Conservation (phyloP, 2,329 filamentous ascomycete species). For the Tolypocladium tundrense region DNA sequence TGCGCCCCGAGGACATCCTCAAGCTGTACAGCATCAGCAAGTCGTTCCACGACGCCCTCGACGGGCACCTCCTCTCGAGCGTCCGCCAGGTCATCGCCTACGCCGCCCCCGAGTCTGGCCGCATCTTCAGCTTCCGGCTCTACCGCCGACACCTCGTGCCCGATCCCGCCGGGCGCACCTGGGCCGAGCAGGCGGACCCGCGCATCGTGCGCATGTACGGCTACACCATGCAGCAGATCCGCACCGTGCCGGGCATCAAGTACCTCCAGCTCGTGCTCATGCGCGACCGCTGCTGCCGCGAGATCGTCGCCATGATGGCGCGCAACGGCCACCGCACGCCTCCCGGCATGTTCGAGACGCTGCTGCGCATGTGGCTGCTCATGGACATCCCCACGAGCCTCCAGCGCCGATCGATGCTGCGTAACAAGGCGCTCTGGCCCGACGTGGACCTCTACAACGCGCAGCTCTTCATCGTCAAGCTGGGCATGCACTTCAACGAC, state of each 20-base stretch:
- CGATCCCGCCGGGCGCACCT: slow-evolving; percentile 45
- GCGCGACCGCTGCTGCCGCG: slow-evolving; percentile 43
- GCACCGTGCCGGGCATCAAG: slow-evolving; percentile 49
- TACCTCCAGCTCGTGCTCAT: slow-evolving; percentile 60
- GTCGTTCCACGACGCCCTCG: slow-evolving; percentile 50
- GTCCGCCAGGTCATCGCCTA: slow-evolving; percentile 43
- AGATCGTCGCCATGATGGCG: slow-evolving; percentile 54
- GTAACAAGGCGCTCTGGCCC: slow-evolving; percentile 42
- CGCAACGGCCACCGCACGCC: slow-evolving; percentile 49
- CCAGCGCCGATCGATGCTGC: slow-evolving; percentile 44
- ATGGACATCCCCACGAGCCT: slow-evolving; percentile 54
- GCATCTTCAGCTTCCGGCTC: slow-evolving; percentile 50
- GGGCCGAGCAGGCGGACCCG: slow-evolving; percentile 12
- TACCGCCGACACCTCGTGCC: slow-evolving; percentile 47
- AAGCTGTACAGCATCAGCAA: slow-evolving; percentile 55
- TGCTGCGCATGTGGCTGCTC: slow-evolving; percentile 63
- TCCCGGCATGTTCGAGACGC: slow-evolving; percentile 27
- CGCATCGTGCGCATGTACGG: slow-evolving; percentile 1
- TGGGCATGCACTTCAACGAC: slow-evolving; percentile 59
- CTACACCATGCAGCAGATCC: slow-evolving; percentile 20
- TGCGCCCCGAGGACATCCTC: slow-evolving; percentile 47
- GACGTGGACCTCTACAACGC: slow-evolving; percentile 50
- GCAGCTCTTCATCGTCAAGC: slow-evolving; percentile 59
- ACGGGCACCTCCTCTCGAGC: slow-evolving; percentile 47
- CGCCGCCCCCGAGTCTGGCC: slow-evolving; percentile 43